Base-by-base conservation (phyloP, 208 protist species). In the Hexamita inflata region DNA sequence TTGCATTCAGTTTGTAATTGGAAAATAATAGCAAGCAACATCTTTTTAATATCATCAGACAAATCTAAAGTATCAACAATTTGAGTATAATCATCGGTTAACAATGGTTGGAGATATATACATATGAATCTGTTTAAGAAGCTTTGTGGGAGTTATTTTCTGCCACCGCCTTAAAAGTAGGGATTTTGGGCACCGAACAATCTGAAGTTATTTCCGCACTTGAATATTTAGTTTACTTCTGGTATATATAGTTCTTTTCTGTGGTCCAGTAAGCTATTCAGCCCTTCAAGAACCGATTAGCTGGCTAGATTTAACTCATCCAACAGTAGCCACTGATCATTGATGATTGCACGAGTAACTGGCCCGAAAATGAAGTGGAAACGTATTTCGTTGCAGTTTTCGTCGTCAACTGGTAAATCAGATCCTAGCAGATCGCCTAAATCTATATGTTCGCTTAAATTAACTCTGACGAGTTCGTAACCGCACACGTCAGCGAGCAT, bases 251-350 rank as follows among this genome's bases (percentile, higher is more conserved):
- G 74, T 30, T 42, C 81, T 13, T 87, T 89, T 38, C 97, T 82
- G 80, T 99, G 97, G 87, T 99, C 97, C 15, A 99, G 87, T 58
- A 95, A 86, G 4, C 96, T 88, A 87, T 99, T 99, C n/a, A 99
- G 88, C 59, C 96, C 96, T 86, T 98, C 95, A 30, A 98, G 83
- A 29, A 98, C 96, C 15, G 91, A 88, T 86, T 99, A 96, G 49
- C 92, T 95, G 9, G 97, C 97, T 9, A 99, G 85, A 83, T 99
- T 99, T 1, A 99, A 85, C 88, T 99, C 97, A 87, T 99, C 97
- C 26, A 99, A 83, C 39, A 99, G 87, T 15, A 99, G 90, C 96
- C 96, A 99, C 61, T 91, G 83, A 30, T 86, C 84, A 73, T 92
- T 53, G 29, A 82, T 81, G 39, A 91, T 76, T 4, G 93, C 93